These are phyloP conservation scores for Rhazya stricta DNA, from an alignment of 257 asterid genomes.

Conservation along the genomic window DNA sequence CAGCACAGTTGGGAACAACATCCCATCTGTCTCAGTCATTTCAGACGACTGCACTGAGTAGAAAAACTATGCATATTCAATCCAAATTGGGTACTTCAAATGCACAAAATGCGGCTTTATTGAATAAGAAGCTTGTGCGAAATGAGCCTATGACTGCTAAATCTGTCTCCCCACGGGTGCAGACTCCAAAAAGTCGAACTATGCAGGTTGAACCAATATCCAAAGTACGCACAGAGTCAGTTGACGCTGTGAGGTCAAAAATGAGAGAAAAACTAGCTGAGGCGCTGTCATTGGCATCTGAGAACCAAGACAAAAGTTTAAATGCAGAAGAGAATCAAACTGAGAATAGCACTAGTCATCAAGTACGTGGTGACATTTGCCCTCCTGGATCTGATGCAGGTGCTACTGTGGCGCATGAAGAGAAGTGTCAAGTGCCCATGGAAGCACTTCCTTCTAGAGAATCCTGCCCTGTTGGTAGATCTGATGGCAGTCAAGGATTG, in stretches of 20 bases:
- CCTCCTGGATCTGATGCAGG: slow-evolving; percentile 30
- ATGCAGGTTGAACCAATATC: slow-evolving; percentile 44
- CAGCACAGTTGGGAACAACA: slow-evolving; percentile 33
- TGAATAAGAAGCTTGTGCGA: slow-evolving; percentile 47
- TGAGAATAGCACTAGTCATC: slow-evolving; percentile 13
- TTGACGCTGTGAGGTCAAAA: slow-evolving; percentile 76
- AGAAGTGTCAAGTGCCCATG: slow-evolving; percentile 13
- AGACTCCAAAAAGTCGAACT: slow-evolving; percentile 55
- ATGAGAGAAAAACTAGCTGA: slow-evolving; percentile 89
- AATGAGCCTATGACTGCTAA: slow-evolving; percentile 54
- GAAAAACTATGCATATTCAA: slow-evolving; percentile 36
- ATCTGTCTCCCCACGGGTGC: slow-evolving; percentile 56
- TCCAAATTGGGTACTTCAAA: slow-evolving; percentile 34
- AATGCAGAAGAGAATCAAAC: slow-evolving; percentile 31
- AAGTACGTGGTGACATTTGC: slow-evolving; percentile 26
- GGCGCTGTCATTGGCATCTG: slow-evolving; percentile 58
- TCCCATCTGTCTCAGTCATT: slow-evolving; percentile 25
- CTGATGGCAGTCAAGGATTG: slow-evolving; percentile 32
- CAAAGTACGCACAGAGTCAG: slow-evolving; percentile 49
- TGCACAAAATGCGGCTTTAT: slow-evolving; percentile 26
- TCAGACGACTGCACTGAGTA: slow-evolving; percentile 33
- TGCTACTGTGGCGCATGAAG: slow-evolving; percentile 24
- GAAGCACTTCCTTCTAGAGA: slow-evolving; percentile 28
- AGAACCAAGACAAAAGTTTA: slow-evolving; percentile 31
- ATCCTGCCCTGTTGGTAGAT: slow-evolving; percentile 19